A percentile compares a stretch with the other conserved stretches of the same genome.
Evolutionary conservation across 1,139 yeast species (phyloP).

Genomic region (Scheffersomyces insectosa): DNA sequence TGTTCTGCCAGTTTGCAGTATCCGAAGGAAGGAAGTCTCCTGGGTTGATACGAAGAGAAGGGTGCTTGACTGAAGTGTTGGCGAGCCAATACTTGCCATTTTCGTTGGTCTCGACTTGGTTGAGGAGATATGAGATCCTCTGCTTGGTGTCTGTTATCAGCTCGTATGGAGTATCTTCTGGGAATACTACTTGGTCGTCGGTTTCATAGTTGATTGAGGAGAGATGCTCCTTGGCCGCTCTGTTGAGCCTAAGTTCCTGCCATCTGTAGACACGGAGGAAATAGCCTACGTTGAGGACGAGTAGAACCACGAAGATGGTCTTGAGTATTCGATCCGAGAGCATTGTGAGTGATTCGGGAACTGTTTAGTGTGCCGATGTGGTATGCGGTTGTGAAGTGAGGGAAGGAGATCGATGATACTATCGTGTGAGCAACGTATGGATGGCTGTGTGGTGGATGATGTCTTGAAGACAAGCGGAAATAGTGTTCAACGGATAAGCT

Average conservation of each 20-base stretch:
- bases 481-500: no score
- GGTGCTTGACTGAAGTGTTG: constrained; percentile 23
- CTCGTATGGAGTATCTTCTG: constrained; percentile 17
- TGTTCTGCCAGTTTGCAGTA: constrained; percentile 14
- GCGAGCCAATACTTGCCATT: constrained; percentile 29
- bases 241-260: constrained; percentile 19
- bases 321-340: constrained; percentile 13
- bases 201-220: constrained; percentile 19
- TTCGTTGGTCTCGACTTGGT: constrained; percentile 21
- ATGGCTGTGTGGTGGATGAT: no score
- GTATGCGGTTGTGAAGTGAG: no score
- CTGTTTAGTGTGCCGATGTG: no score
- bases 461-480: no score
- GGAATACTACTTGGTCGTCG: constrained; percentile 22
- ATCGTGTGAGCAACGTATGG: no score
- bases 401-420: no score
- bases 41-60: constrained; percentile 20
- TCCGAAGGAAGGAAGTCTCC: constrained; percentile 17
- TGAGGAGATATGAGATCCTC: constrained; percentile 24
- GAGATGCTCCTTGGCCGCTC: constrained; percentile 22
- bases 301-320: constrained; percentile 20
- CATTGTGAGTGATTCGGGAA: constrained; percentile 10
- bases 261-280: constrained; percentile 21
- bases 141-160: constrained; percentile 18
- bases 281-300: constrained; percentile 24